These are phyloP conservation scores for Allantophomopsis lycopodina DNA, from an alignment of 2,329 filamentous ascomycete genomes.

Conservation along the genomic window DNA sequence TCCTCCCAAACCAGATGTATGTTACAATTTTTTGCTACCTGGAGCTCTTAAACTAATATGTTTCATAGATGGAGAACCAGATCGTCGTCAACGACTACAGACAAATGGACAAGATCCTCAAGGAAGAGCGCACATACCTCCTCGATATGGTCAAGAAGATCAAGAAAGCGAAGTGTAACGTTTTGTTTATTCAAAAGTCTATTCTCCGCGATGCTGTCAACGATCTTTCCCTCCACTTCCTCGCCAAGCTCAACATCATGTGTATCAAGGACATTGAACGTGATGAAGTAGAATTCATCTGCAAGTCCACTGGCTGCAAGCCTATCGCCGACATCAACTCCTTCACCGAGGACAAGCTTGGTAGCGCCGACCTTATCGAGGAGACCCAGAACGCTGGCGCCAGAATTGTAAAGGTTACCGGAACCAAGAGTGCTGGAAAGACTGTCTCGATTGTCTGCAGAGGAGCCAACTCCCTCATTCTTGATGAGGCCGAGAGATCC, in stretches of 20 bases:
- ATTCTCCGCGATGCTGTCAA: slow-evolving; percentile 97
- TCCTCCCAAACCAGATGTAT: slow-evolving; percentile 89
- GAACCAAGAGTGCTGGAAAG: slow-evolving; percentile 71
- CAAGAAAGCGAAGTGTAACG: slow-evolving; percentile 99
- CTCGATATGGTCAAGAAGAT: slow-evolving; percentile 99
- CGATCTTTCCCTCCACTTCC: slow-evolving; percentile 91
- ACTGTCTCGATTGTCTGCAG: slow-evolving; percentile 92
- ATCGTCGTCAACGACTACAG: slow-evolving; percentile 99
- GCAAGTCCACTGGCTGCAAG: slow-evolving; percentile 98
- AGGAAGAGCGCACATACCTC: slow-evolving; percentile 95
- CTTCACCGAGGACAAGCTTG: slow-evolving; percentile 97
- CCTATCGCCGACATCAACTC: slow-evolving; percentile 97
- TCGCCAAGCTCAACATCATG: slow-evolving; percentile 91
- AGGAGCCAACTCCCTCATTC: slow-evolving; percentile 84
- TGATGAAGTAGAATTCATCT: slow-evolving; percentile 97
- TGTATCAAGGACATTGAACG: slow-evolving; percentile 96
- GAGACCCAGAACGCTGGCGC: slow-evolving; percentile 79
- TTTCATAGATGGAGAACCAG: slow-evolving; percentile 84
- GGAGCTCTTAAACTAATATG: slow-evolving; percentile 5
- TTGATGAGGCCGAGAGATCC: slow-evolving; percentile 93
- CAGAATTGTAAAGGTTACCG: slow-evolving; percentile 88
- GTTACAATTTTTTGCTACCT: slow-evolving; percentile 13
- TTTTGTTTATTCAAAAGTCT: slow-evolving; percentile 95
- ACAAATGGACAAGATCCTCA: slow-evolving; percentile 99
- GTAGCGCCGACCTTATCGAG: slow-evolving; percentile 84